These are phyloP conservation scores for Cyclotella kingstonii DNA, from an alignment of 108 stramenopile species.

Conservation along the genomic window DNA sequence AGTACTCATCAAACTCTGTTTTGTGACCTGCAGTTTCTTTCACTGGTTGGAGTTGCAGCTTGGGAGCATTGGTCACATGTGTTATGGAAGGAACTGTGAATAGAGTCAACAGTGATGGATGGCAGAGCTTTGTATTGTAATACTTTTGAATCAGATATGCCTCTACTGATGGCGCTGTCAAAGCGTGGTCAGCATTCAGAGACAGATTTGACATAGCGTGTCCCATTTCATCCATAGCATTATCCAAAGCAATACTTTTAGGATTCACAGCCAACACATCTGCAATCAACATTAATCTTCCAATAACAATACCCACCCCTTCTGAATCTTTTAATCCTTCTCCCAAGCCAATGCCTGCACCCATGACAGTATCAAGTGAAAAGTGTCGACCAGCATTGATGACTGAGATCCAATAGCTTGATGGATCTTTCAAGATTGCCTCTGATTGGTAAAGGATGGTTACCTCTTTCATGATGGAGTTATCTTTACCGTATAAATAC, in stretches of 20 bases:
- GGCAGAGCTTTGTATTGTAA: conserved; percentile 27
- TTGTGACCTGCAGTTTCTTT: conserved; percentile 73
- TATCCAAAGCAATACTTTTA: conserved; percentile 52
- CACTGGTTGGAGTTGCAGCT: conserved; percentile 46
- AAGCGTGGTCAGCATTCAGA: conserved; percentile 36
- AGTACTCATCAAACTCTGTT: conserved; percentile 86
- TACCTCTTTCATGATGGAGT: conserved; percentile 60
- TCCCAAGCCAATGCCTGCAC: conserved; percentile 26
- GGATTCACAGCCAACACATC: conserved; percentile 82
- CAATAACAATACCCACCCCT: conserved; percentile 80
- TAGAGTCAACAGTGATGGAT: conserved; percentile 20
- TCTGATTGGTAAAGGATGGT: conserved; percentile 77
- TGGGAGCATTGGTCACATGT: conserved; percentile 14
- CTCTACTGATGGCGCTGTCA: conserved; percentile 14
- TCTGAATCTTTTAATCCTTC: conserved; percentile 80
- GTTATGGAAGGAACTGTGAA: conserved; percentile 24
- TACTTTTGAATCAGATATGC: conserved; percentile 50
- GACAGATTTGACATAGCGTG: conserved; percentile 44
- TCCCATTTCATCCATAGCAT: conserved; percentile 28
- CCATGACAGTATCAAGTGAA: conserved; percentile 82
- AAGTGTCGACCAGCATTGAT: conserved; percentile 92
- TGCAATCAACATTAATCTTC: conserved; percentile 76
- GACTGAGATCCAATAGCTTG: conserved; percentile 93
- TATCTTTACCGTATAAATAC: conserved; percentile 22
- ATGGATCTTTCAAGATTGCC: conserved; percentile 85